These are phyloP conservation scores for Penicillium nucicola DNA, from an alignment of 495 filamentous ascomycete genomes.

Conservation along the genomic window DNA sequence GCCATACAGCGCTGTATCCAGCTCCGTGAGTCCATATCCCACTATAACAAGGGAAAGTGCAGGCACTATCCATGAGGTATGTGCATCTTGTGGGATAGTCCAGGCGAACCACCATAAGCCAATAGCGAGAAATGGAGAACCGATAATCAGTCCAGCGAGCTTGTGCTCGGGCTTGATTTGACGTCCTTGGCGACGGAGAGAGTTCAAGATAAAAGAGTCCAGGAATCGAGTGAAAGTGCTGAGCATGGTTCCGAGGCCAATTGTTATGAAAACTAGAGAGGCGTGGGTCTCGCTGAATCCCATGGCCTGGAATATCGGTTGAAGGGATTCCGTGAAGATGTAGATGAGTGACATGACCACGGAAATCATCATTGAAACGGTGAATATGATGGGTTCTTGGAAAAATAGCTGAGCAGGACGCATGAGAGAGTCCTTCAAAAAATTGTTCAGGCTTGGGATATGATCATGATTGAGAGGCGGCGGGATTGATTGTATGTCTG, in stretches of 20 bases:
- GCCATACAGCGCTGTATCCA: constrained; percentile 44
- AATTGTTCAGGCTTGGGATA: constrained; percentile 33
- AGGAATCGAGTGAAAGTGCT: constrained; percentile 42
- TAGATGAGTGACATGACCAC: constrained; percentile 50
- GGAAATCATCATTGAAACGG: constrained; percentile 43
- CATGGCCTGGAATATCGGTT: constrained; percentile 41
- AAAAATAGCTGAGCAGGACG: constrained; percentile 45
- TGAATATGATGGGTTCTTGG: constrained; percentile 48
- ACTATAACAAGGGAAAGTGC: constrained; percentile 41
- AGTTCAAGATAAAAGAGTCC: constrained; percentile 32
- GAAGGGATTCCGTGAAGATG: constrained; percentile 51
- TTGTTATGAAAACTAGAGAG: constrained; percentile 45
- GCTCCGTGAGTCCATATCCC: constrained; percentile 50
- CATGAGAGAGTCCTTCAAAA: constrained; percentile 38
- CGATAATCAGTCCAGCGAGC: constrained; percentile 43
- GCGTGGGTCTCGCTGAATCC: constrained; percentile 33
- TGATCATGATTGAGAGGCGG: constrained; percentile 40
- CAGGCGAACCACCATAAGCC: constrained; percentile 52
- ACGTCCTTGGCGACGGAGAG: constrained; percentile 19
- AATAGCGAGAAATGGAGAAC: constrained; percentile 41
- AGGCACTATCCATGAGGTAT: constrained; percentile 40
- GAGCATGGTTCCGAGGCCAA: constrained; percentile 39
- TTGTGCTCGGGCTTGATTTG: constrained; percentile 48
- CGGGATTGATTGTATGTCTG: constrained; percentile 17
- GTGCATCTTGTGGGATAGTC: constrained; percentile 43